Base-by-base conservation (phyloP, 441 rosid genomes). In the Isatis lusitanica region DNA sequence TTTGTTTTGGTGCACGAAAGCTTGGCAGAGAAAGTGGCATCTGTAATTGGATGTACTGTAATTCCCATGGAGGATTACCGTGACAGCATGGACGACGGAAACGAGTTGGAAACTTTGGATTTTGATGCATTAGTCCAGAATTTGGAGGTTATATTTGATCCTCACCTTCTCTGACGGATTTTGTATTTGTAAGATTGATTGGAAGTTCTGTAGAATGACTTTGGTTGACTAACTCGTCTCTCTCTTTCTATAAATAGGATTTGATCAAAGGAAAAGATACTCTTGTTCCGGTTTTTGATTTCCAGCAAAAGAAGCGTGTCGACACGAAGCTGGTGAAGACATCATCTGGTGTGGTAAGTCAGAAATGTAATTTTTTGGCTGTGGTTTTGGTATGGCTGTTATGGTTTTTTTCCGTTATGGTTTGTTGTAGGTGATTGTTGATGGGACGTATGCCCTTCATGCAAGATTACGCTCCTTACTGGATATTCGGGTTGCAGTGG, bases 401-500 rank as follows among this genome's bases (percentile, higher is more conserved):
- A 51, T 75, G 38, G 44, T 35, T 50, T 42, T 42, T 42, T 51
- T 68, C 74, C 10, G 63, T 71, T 53, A 50, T n/a, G 70, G 52
- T 73, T 68, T 39, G 36, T 44, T 69, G 74, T 73, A 95, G 99
- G 97, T 95, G 72, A 91, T 93, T 82, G 97, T 95, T 80, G 99
- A 95, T 85, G 99, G 99, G 50, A 90, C 98, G 2, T 95, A 93
- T 85, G 97, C 99, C 50, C 82, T 95, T 51, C 93, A 93, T 85
- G 83, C 98, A 65, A 90, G 89, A 83, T 81, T 95, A 83, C 96
- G 99, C 68, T 93, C 99, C 71, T 86, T 95, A 81, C 82, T 95
- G 76, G 99, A 95, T 83, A 95, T 95, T 73, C 96, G 98, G 77
- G 98, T 95, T 84, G 99, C 99, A 52, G 99, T 95, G 94, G 99